Base-by-base conservation (phyloP, 2,329 filamentous ascomycete species). In the Peltaster fructicola region DNA sequence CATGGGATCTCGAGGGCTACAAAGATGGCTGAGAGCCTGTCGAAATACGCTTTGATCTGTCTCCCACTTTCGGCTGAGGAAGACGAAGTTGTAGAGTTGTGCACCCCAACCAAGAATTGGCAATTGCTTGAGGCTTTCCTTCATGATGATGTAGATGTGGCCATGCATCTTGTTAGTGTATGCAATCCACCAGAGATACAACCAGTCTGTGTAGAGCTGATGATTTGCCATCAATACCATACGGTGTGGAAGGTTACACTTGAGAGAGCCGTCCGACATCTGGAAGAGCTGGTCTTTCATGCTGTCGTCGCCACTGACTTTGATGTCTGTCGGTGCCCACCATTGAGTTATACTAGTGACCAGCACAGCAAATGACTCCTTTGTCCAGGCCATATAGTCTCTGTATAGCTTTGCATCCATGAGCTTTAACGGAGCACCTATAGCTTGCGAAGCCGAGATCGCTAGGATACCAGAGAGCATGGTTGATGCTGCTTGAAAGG, bases 111-210 rank as follows among this genome's bases (percentile, higher is more conserved):
- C 81, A 14, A 90, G 63, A 26, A 90, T 53, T 2, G 81, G 81
- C 9, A 91, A 71, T 37, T 70, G 73, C 48, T 79, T 82, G 33
- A 91, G 57, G 2, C 78, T 84, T 46, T 91, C 78, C 44, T 91
- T 91, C 25, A 90, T 57, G 41, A 91, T 85, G 46, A 91, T 91
- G 56, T 81, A 90, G 41, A 91, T 63, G 44, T 81, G 75, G 7
- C 82, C 81, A 41, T 88, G 77, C 68, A 81, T 80, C 26, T 65
- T 63, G 29, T 76, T 77, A 14, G 77, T 80, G 42, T 91, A 91
- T n/a, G 73, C 78, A 14, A 81, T 73, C 81, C 81, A 91, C 81
- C 81, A 91, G 6, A 91, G 65, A 46, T 91, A 91, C 6, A 90
- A 53, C 81, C 80, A 91, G 52, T 91, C 80, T 6, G 80, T 85